Conservation (phyloP, 345 rosid genomes). For the Syzygium jambos region DNA sequence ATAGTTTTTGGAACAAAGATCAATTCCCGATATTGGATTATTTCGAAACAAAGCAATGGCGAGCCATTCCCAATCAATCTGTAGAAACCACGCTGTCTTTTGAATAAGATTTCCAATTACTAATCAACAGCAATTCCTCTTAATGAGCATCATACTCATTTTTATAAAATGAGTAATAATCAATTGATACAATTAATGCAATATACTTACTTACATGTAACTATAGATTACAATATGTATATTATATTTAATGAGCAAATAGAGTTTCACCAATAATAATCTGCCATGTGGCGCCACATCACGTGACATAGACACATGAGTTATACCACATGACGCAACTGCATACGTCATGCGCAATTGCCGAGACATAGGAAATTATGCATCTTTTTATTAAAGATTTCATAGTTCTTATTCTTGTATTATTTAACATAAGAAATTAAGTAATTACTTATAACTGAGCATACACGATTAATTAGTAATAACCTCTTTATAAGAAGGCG, state of each 20-base stretch:
- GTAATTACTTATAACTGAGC: neutral
- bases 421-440: too few species aligned
- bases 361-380: neutral
- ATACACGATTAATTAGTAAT: fast-evolving
- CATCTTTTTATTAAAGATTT: neutral
- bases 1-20: too few species aligned
- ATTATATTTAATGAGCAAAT: neutral
- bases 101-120: neutral
- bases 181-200: neutral
- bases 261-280: neutral
- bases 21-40: too few species aligned
- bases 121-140: neutral
- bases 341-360: neutral
- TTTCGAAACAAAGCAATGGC: too few species aligned
- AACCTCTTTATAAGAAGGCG: neutral
- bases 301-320: neutral
- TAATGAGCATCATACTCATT: neutral
- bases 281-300: neutral
- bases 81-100: too few species aligned
- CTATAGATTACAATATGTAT: too few species aligned
- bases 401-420: neutral
- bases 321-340: fast-evolving
- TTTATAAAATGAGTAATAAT: neutral
- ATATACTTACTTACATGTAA: neutral
- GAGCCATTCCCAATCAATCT: too few species aligned